These are phyloP conservation scores for Syzygium aqueum DNA, from an alignment of 345 rosid species.

Conservation along the genomic window DNA sequence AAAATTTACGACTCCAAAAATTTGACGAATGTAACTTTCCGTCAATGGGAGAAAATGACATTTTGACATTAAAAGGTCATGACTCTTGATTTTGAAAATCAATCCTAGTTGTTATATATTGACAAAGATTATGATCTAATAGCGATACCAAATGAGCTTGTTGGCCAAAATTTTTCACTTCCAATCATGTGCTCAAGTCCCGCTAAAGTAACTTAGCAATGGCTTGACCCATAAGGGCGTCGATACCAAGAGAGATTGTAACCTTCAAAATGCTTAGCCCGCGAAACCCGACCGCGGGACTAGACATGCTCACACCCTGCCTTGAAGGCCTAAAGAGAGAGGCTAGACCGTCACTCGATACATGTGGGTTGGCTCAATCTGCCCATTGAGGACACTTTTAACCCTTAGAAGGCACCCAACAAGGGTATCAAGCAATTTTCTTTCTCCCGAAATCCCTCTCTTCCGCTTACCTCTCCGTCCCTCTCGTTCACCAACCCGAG, in stretches of 20 bases:
- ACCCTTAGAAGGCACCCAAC: neutral
- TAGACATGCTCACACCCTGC: neutral
- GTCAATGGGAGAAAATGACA: accelerated
- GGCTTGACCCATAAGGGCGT: neutral
- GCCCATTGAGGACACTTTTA: neutral
- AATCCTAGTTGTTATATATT: neutral
- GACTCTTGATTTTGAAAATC: neutral
- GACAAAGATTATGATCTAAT: neutral
- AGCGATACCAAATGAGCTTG: neutral
- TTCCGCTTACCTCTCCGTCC: neutral
- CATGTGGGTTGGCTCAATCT: neutral
- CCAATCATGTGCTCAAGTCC: neutral
- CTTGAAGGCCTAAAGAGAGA: neutral
- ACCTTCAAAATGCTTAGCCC: too few species aligned
- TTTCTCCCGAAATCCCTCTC: neutral
- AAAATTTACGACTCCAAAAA: neutral
- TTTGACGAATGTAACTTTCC: accelerated
- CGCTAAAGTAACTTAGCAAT: neutral
- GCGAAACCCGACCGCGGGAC: too few species aligned
- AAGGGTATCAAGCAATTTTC: accelerated
- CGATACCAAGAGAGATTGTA: neutral
- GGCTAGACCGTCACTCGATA: neutral
- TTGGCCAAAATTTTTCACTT: neutral
- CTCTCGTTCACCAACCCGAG: neutral
- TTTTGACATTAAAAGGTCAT: neutral